Conservation (phyloP, 75 land plant species). For the Sequoia sempervirens region DNA sequence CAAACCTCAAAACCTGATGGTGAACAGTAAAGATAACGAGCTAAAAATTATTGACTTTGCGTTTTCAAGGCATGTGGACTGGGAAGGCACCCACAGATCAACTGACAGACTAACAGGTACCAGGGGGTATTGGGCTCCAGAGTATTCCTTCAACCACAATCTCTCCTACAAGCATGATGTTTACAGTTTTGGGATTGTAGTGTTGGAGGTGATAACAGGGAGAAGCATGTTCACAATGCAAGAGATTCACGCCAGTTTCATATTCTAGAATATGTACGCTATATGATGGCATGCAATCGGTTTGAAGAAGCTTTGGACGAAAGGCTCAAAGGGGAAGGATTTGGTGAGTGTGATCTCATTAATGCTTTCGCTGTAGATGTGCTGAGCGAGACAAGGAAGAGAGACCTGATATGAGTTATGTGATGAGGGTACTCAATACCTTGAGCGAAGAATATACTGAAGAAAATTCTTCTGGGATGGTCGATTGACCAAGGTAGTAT, state of each 20-base stretch:
- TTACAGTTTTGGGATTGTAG: conserved; percentile 1
- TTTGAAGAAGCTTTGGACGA: neutral
- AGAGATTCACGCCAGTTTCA: neutral
- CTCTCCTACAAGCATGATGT: neutral
- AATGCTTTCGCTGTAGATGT: neutral
- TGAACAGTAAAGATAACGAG: neutral
- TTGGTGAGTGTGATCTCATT: neutral
- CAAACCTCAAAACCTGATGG: neutral
- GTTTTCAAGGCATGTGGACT: neutral
- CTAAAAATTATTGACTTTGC: neutral
- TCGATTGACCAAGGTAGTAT: too few species aligned
- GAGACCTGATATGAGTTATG: neutral
- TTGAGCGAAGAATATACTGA: neutral
- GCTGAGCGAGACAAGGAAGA: neutral
- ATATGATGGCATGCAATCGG: neutral
- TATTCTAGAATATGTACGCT: neutral
- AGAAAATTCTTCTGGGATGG: neutral
- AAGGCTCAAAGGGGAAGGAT: neutral
- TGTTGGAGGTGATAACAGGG: neutral
- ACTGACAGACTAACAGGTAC: neutral
- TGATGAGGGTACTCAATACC: neutral
- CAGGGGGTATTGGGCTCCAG: conserved; percentile 6
- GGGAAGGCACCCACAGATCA: neutral
- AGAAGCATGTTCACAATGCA: neutral
- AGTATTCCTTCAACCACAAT: neutral